Percentiles rank a stretch among this genome's conserved stretches.
Conservation (phyloP, 1,284 basidiomycete species). For the Bjerkandera adusta region DNA sequence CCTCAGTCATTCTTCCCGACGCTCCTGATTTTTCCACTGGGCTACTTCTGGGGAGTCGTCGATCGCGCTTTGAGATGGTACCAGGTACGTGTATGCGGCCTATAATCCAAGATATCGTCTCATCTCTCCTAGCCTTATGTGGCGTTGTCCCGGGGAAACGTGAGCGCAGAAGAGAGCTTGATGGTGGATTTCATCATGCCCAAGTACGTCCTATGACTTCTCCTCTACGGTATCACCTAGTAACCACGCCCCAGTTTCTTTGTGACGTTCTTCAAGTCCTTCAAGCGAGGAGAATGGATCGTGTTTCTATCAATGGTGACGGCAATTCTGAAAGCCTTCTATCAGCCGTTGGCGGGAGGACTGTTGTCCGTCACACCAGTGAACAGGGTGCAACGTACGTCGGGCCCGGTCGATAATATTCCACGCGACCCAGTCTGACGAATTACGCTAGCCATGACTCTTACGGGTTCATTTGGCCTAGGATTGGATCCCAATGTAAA, state of each 20-base stretch:
- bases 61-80: slow-evolving; percentile 26
- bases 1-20: slow-evolving; percentile 61
- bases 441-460: slow-evolving; percentile 2
- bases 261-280: slow-evolving; percentile 3
- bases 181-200: slow-evolving; percentile 56
- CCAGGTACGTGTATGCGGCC: slow-evolving; percentile 35
- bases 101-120: slow-evolving; percentile 26
- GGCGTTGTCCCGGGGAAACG: slow-evolving; percentile 46
- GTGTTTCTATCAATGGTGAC: slow-evolving; percentile 16
- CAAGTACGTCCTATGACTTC: slow-evolving; percentile 9
- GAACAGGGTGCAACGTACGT: slow-evolving; percentile 1
- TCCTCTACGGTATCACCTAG: background rate
- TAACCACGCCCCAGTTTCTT: slow-evolving; percentile 6
- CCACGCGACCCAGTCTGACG: too few species aligned
- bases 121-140: slow-evolving; percentile 48
- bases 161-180: slow-evolving; percentile 51
- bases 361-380: slow-evolving; percentile 13
- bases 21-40: slow-evolving; percentile 35
- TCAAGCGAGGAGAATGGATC: slow-evolving; percentile 16
- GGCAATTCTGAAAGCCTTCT: slow-evolving; percentile 14
- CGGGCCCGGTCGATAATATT: background rate
- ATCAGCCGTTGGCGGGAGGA: slow-evolving; percentile 19
- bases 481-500: slow-evolving; percentile 15
- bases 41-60: slow-evolving; percentile 18
- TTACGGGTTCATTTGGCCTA: slow-evolving; percentile 6